Base-by-base conservation (phyloP, 768 basidiomycete genomes). In the Kwoniella dendrophila region DNA sequence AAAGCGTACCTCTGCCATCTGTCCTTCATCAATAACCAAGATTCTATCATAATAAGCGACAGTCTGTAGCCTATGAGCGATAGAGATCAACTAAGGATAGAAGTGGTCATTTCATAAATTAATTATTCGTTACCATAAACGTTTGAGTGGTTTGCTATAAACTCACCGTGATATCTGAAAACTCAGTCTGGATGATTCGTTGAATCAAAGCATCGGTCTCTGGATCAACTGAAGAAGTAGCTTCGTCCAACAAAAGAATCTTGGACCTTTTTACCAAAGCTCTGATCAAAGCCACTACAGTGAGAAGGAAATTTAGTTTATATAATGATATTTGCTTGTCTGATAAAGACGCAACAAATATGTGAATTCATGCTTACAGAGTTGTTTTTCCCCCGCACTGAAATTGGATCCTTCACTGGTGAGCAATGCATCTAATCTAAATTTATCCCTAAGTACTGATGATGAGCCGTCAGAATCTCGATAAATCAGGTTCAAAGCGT, bases 351-450 rank as follows among this genome's bases (percentile, higher is more conserved):
- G 43, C 41, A 27, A 36, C 32, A 34, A 8, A 24, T 8, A 4
- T 30, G 26, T 22, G n/a, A n/a, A n/a, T n/a, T n/a, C 27, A 6
- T 30, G 22, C 73, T 68, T 59, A 73, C 75, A 58, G 1, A 88
- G 79, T 66, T 88, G 86, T 61, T 84, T 84, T 75, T 88, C 87
- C n/a, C 87, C 87, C 1, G 84, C 85, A 61, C 84, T 85, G 71
- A 83, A 87, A 69, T 87, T 88, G 1, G 82, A 82, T 1, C 87
- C 88, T 77, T 88, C 87, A 67, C 87, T 85, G 7, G 84, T 83
- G 5, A 89, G 86, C 1, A 78, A 74, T 0, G 85, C 81, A 68
- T 86, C 84, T 33, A 89, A 78, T 61, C 84, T 85, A 78, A 89
- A 88, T 72, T 90, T 90, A n/a, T 67, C 62, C 84, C 6, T 83